Percentiles rank a stretch among this genome's conserved stretches.
Evolutionary conservation across 2,329 filamentous ascomycete genomes (phyloP).

Genomic region (Chrysoporthe deuterocubensis): DNA sequence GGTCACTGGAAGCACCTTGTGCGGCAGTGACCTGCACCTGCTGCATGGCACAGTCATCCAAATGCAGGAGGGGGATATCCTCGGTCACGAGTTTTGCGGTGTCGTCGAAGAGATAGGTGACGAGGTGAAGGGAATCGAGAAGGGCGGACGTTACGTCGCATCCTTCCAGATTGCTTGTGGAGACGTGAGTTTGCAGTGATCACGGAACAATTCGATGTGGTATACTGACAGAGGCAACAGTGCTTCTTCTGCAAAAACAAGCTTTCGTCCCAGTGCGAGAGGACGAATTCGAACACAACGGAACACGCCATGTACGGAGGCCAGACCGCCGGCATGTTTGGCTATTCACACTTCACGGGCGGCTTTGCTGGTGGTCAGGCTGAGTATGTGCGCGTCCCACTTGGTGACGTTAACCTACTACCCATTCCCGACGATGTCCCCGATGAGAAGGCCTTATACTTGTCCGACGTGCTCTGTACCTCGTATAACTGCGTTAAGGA

Average conservation of each 20-base stretch:
- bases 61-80: slow-evolving; percentile 66
- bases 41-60: slow-evolving; percentile 61
- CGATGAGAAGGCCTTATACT: slow-evolving; percentile 81
- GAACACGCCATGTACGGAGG: slow-evolving; percentile 79
- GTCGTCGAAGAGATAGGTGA: slow-evolving; percentile 61
- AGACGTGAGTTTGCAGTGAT: slow-evolving; percentile 34
- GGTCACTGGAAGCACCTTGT: slow-evolving; percentile 67
- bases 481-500: slow-evolving; percentile 84
- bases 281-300: slow-evolving; percentile 74
- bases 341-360: slow-evolving; percentile 79
- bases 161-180: slow-evolving; percentile 83
- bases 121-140: slow-evolving; percentile 54
- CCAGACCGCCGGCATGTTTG: slow-evolving; percentile 74
- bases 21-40: slow-evolving; percentile 63
- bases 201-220: neutral
- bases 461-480: slow-evolving; percentile 80
- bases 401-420: slow-evolving; percentile 79
- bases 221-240: slow-evolving; percentile 29
- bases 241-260: slow-evolving; percentile 83
- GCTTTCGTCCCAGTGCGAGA: slow-evolving; percentile 78
- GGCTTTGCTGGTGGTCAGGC: slow-evolving; percentile 88
- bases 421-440: slow-evolving; percentile 78
- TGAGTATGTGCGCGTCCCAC: slow-evolving; percentile 82
- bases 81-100: slow-evolving; percentile 67
- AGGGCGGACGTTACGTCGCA: slow-evolving; percentile 75